Conservation (phyloP, 1,284 basidiomycete species). For the Meira nashicola region DNA sequence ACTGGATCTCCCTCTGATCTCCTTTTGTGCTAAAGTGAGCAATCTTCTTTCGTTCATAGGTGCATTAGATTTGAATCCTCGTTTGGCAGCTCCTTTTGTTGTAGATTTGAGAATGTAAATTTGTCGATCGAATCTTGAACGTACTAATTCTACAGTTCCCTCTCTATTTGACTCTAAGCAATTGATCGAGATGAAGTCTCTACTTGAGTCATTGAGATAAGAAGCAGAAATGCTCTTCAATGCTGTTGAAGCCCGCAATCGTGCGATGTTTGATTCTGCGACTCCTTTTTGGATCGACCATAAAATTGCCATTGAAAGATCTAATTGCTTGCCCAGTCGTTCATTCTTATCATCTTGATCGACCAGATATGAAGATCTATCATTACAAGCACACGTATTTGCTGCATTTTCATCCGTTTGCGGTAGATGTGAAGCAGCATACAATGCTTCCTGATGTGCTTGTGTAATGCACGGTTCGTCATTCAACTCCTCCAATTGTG, state of each 20-base stretch:
- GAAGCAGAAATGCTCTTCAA: neutral
- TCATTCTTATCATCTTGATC: neutral
- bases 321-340: neutral
- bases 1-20: conserved; percentile 2
- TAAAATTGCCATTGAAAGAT: conserved; percentile 6
- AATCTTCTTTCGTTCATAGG: conserved; percentile 41
- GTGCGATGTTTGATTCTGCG: neutral
- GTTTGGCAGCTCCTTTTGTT: conserved; percentile 44
- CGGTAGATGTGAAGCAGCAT: neutral
- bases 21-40: conserved; percentile 14
- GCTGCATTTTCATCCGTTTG: conserved; percentile 7
- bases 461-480: neutral
- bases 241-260: neutral
- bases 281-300: neutral
- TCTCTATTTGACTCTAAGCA: conserved; percentile 7
- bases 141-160: conserved; percentile 35
- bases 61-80: conserved; percentile 27
- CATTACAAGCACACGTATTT: neutral
- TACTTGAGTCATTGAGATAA: neutral
- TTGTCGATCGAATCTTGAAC: conserved; percentile 39
- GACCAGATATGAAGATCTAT: neutral
- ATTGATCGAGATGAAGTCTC: conserved; percentile 1
- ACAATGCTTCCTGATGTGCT: neutral
- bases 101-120: conserved; percentile 50
- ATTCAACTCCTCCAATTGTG: neutral